A percentile compares a stretch with the other conserved stretches of the same genome.
Conservation (phyloP, 495 filamentous ascomycete genomes). For the Penicillium cataractarum region DNA sequence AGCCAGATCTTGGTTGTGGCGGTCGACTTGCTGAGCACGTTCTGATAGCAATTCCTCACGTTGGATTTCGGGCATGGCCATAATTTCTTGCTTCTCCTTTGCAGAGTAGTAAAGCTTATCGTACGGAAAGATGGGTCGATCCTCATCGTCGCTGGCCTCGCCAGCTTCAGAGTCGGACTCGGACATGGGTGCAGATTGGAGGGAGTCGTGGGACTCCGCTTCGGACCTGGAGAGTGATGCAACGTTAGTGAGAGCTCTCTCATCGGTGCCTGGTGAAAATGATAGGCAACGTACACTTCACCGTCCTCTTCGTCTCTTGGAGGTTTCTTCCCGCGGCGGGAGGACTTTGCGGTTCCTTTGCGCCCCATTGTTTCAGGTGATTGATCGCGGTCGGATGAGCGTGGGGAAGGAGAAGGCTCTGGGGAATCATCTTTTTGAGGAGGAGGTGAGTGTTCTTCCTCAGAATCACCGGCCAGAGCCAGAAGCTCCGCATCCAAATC, state of each 20-base stretch:
- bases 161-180: slow-evolving; percentile 67
- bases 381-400: slow-evolving; percentile 30
- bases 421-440: slow-evolving; percentile 42
- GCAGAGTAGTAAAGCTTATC: slow-evolving; percentile 83
- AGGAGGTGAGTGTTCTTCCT: slow-evolving; percentile 55
- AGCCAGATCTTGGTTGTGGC: slow-evolving; percentile 77
- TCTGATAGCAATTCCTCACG: slow-evolving; percentile 89
- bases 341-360: slow-evolving; percentile 51
- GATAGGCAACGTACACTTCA: slow-evolving; percentile 70
- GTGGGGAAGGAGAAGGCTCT: slow-evolving; percentile 40
- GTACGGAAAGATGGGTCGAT: slow-evolving; percentile 72
- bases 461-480: slow-evolving; percentile 75
- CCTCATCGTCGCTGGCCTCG: slow-evolving; percentile 55
- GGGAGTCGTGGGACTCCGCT: slow-evolving; percentile 70
- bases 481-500: slow-evolving; percentile 88
- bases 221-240: slow-evolving; percentile 54
- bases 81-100: slow-evolving; percentile 79
- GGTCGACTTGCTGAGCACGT: slow-evolving; percentile 79
- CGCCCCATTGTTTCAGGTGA: slow-evolving; percentile 45
- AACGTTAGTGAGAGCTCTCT: slow-evolving; percentile 15
- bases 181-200: slow-evolving; percentile 84
- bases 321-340: slow-evolving; percentile 47
- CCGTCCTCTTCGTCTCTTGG: slow-evolving; percentile 72
- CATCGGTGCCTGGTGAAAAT: not conserved
- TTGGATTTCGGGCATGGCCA: slow-evolving; percentile 85